Conservation (phyloP, 805 yeast species). For the Wickerhamiella cacticola region DNA sequence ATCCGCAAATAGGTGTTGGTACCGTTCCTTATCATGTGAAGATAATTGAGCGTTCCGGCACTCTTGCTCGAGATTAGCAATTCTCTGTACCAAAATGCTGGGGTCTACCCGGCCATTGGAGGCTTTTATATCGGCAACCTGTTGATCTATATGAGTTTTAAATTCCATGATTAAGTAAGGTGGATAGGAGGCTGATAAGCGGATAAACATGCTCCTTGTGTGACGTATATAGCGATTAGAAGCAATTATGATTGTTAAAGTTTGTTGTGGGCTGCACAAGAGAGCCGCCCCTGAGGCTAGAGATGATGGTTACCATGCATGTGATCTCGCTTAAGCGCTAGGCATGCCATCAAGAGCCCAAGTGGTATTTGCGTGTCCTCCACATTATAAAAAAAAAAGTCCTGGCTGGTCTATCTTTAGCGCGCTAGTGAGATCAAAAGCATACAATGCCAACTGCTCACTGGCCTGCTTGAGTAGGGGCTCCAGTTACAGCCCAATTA, state of each 20-base stretch:
- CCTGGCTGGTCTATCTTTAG: no score
- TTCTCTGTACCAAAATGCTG: background rate
- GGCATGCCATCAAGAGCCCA: no score
- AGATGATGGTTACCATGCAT: background rate
- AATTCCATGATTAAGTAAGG: background rate
- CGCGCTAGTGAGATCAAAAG: no score
- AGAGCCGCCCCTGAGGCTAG: no score
- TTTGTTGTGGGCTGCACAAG: no score
- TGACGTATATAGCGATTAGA: no score
- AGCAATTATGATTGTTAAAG: no score
- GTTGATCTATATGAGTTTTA: background rate
- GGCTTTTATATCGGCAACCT: background rate
- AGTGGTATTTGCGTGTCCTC: no score
- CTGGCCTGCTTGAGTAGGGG: slow-evolving; percentile 16
- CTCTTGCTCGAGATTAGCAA: background rate
- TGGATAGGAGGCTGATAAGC: background rate
- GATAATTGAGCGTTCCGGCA: background rate
- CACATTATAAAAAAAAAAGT: no score
- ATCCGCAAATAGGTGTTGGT: background rate
- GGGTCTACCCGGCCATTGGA: background rate
- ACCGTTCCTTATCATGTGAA: background rate
- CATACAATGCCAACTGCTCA: no score
- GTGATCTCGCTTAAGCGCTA: slow-evolving; percentile 8
- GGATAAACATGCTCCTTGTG: no score
- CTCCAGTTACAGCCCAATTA: background rate